A percentile compares a stretch with the other conserved stretches of the same genome.
Evolutionary conservation across 306 rosid species (phyloP).

Genomic region (Trichosanthes truncata): DNA sequence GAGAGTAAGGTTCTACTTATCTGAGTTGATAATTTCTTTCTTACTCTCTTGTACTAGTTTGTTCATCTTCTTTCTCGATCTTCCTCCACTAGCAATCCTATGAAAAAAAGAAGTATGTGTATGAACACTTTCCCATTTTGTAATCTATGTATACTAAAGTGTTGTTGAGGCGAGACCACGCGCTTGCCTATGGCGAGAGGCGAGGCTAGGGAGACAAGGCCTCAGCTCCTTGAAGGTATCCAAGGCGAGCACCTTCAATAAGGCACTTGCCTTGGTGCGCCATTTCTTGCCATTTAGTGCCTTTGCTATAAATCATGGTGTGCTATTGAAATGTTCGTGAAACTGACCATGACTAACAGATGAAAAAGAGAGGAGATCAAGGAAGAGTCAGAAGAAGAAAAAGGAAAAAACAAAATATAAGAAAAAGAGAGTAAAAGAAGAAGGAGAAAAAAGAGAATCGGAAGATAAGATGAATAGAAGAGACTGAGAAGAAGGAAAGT

Average conservation of each 20-base stretch:
- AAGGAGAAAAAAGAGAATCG: background rate
- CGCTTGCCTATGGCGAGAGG: background rate
- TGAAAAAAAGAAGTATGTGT: background rate
- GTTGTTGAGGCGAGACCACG: background rate
- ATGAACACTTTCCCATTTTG: background rate
- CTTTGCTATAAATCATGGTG: background rate
- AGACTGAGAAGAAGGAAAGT: background rate
- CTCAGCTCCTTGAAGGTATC: background rate
- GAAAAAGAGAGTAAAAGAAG: too few species aligned
- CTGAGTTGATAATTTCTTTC: background rate
- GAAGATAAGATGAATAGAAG: background rate
- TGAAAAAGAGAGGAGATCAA: background rate
- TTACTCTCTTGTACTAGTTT: background rate
- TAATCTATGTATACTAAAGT: background rate
- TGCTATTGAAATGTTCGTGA: too few species aligned
- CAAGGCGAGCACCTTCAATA: background rate
- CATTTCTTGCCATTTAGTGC: background rate
- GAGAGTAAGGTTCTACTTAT: conserved; percentile 51
- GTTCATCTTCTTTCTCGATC: background rate
- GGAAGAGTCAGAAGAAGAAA: background rate
- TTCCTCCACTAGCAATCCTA: background rate
- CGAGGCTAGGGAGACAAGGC: background rate
- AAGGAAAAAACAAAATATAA: too few species aligned
- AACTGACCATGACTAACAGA: too few species aligned
- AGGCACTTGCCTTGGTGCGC: background rate